Percentiles rank a stretch among this genome's conserved stretches.
phyloP scores from a whole-genome alignment of 1,284 basidiomycete genomes.

The Coniferiporia weirii region DNA sequence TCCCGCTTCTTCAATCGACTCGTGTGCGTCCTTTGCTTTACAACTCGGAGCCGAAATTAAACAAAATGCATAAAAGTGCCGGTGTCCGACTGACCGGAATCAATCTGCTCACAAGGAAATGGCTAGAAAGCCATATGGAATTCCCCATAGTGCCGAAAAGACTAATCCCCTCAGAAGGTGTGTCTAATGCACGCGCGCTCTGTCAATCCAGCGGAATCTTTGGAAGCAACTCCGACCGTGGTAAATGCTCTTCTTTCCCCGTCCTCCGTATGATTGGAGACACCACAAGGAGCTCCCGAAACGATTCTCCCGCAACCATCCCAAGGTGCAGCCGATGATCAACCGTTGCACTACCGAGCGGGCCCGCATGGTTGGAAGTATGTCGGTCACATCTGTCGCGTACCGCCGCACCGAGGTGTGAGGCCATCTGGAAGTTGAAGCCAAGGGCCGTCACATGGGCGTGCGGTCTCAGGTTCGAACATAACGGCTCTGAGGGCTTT shows the following conservation, averaged over 20 bases:
- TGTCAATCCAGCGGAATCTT: not conserved
- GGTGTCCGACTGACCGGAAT: too few relatives aligned
- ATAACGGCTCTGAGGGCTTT: not conserved
- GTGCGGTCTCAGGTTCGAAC: not conserved
- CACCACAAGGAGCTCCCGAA: not conserved
- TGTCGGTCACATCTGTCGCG: slow-evolving; percentile 1
- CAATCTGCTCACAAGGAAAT: too few relatives aligned
- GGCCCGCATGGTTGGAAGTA: slow-evolving; percentile 2
- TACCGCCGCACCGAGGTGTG: not conserved
- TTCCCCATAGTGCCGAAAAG: too few relatives aligned
- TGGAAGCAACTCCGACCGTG: not conserved
- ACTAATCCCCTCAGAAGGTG: too few relatives aligned
- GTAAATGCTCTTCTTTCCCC: not conserved
- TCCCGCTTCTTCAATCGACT: too few relatives aligned
- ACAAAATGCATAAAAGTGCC: too few relatives aligned
- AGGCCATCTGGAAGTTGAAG: slow-evolving; percentile 1
- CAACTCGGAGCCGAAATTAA: too few relatives aligned
- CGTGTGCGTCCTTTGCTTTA: too few relatives aligned
- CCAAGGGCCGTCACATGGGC: slow-evolving; percentile 8
- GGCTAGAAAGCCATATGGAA: too few relatives aligned
- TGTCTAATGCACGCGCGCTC: not conserved
- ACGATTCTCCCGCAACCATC: slow-evolving; percentile 17
- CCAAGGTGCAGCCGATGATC: slow-evolving; percentile 22
- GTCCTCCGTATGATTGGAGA: not conserved
- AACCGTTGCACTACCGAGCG: slow-evolving; percentile 18